phyloP scores from a whole-genome alignment of 257 asterid genomes.

The Primulina eburnea region DNA sequence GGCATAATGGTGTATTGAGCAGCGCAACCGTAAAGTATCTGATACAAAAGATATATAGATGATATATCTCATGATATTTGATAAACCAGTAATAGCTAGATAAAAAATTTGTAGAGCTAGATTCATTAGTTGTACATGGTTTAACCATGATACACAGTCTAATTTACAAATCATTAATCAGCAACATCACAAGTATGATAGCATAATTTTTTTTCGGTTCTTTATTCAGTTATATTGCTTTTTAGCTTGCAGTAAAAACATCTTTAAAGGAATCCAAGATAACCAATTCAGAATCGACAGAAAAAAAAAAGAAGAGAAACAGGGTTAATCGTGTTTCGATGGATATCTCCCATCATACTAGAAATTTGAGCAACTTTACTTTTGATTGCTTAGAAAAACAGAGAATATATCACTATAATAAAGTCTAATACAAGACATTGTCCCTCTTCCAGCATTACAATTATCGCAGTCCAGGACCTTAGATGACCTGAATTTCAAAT shows the following conservation, averaged over 20 bases:
- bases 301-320: neutral
- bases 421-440: too few species aligned
- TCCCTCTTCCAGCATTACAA: too few species aligned
- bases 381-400: neutral
- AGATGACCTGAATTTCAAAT: too few species aligned
- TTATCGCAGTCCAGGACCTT: too few species aligned
- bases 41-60: conserved; percentile 25
- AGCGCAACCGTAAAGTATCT: conserved; percentile 82
- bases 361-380: neutral
- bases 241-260: neutral
- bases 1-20: conserved; percentile 92
- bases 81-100: neutral
- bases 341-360: neutral
- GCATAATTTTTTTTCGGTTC: neutral
- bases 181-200: neutral
- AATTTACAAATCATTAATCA: neutral
- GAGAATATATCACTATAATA: too few species aligned
- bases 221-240: neutral
- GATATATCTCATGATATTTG: neutral
- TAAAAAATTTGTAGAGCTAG: neutral
- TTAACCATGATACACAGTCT: neutral
- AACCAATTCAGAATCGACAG: neutral
- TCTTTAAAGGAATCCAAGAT: conserved; percentile 1
- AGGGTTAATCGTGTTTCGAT: neutral
- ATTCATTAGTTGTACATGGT: neutral